Conservation (phyloP, 768 basidiomycete genomes). For the Phanerochaete sordida region DNA sequence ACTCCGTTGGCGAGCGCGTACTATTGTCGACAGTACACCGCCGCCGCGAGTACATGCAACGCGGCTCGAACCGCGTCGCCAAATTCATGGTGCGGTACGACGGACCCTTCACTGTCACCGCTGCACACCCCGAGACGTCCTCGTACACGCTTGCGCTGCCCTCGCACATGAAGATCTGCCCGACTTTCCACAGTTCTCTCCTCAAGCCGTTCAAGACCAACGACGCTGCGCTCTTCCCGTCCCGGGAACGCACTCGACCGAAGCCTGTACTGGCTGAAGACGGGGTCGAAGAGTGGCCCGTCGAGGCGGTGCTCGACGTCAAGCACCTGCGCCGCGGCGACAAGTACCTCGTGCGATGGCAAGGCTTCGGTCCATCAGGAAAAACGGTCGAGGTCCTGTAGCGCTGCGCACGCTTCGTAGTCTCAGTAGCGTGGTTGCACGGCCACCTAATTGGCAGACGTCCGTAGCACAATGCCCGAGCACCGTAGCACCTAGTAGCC, state of each 20-base stretch:
- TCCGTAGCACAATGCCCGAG: background rate
- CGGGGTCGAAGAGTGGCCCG: conserved; percentile 22
- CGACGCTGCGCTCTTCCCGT: conserved; percentile 35
- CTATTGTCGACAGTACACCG: conserved; percentile 31
- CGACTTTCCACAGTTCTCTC: conserved; percentile 34
- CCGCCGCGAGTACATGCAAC: conserved; percentile 20
- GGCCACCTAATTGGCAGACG: background rate
- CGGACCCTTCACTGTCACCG: conserved; percentile 18
- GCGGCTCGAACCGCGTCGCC: conserved; percentile 25
- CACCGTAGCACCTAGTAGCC: background rate
- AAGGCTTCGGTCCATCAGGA: conserved; percentile 22
- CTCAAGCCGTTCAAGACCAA: conserved; percentile 29
- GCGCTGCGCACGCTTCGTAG: background rate
- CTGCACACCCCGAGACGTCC: conserved; percentile 12
- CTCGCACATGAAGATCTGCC: conserved; percentile 15
- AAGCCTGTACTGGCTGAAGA: conserved; percentile 23
- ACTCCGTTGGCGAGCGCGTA: conserved; percentile 30
- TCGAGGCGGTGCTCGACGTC: conserved; percentile 29
- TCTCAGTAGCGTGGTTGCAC: background rate
- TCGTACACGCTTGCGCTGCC: conserved; percentile 24
- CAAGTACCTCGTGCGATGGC: conserved; percentile 32
- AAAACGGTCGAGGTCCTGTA: background rate
- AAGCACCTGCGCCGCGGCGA: conserved; percentile 21
- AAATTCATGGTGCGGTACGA: conserved; percentile 40
- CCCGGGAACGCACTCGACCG: conserved; percentile 20